Percentiles rank a stretch among this genome's conserved stretches.
phyloP scores from a whole-genome alignment of 106 monocot genomes.

The Narthecium ossifragum region DNA sequence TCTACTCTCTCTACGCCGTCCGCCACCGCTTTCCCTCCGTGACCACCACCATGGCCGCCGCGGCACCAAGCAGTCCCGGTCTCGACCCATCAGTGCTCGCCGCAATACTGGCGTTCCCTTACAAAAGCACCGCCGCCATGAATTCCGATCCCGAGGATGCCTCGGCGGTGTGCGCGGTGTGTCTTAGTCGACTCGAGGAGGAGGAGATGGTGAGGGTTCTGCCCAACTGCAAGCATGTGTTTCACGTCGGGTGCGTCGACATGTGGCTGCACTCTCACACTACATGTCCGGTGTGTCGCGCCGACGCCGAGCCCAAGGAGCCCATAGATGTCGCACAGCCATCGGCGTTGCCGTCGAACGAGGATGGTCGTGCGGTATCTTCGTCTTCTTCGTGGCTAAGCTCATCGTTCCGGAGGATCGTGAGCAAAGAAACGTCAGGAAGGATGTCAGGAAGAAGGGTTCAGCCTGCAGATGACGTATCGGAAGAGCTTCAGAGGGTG shows the following conservation, averaged over 20 bases:
- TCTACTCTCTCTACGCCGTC: conserved; percentile 16
- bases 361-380: conserved; percentile 1
- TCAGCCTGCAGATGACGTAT: too few relatives aligned
- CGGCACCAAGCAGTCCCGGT: conserved; percentile 1
- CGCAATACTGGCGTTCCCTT: conserved; percentile 21
- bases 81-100: conserved; percentile 12
- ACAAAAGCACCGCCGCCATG: background rate
- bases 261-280: conserved; percentile 1
- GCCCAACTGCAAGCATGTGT: background rate
- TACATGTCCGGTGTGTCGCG: background rate
- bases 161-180: conserved; percentile 24
- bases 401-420: conserved; percentile 25
- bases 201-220: conserved; percentile 29
- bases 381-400: conserved; percentile 18
- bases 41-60: background rate
- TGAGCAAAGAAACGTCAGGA: conserved; percentile 22
- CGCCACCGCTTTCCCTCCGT: background rate
- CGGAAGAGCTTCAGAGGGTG: too few relatives aligned
- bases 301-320: too few relatives aligned
- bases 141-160: background rate
- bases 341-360: background rate
- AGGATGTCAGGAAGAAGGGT: conserved; percentile 19
- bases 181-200: conserved; percentile 31
- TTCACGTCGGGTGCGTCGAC: background rate
- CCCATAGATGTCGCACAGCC: too few relatives aligned